These are phyloP conservation scores for Scenedesmus sp. DNA, from an alignment of 163 green algal genomes.

Conservation along the genomic window DNA sequence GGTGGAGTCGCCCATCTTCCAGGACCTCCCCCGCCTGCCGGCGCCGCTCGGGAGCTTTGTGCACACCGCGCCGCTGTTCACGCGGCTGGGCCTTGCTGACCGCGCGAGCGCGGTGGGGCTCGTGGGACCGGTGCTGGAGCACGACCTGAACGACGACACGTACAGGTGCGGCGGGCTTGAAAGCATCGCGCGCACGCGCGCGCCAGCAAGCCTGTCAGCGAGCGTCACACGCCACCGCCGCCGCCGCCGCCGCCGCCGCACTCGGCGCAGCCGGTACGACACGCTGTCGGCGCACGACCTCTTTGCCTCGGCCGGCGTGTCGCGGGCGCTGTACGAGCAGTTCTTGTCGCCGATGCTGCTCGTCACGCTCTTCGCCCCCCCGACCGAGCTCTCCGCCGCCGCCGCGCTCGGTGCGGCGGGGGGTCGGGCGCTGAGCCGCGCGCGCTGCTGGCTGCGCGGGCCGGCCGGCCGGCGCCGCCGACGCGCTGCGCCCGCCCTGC, in stretches of 20 bases:
- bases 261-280: constrained; percentile 58
- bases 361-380: constrained; percentile 90
- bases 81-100: constrained; percentile 57
- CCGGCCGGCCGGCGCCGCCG: too few relatives aligned
- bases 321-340: constrained; percentile 75
- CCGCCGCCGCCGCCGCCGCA: too few relatives aligned
- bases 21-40: constrained; percentile 71
- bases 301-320: constrained; percentile 73
- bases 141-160: constrained; percentile 55
- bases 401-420: constrained; percentile 65
- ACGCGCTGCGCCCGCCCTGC: too few relatives aligned
- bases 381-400: constrained; percentile 86
- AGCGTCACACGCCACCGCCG: constrained; percentile 9
- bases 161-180: too few relatives aligned
- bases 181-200: too few relatives aligned
- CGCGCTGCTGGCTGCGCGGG: neutral
- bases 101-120: constrained; percentile 62
- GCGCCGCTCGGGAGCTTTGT: constrained; percentile 84
- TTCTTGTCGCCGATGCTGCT: constrained; percentile 93
- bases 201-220: neutral
- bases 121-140: constrained; percentile 64
- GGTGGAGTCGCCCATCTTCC: constrained; percentile 80
- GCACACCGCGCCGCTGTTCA: constrained; percentile 74
- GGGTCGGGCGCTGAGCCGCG: neutral
- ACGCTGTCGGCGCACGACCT: constrained; percentile 45